Base-by-base conservation (phyloP, 2,329 filamentous ascomycete species). In the Botrytis elliptica region DNA sequence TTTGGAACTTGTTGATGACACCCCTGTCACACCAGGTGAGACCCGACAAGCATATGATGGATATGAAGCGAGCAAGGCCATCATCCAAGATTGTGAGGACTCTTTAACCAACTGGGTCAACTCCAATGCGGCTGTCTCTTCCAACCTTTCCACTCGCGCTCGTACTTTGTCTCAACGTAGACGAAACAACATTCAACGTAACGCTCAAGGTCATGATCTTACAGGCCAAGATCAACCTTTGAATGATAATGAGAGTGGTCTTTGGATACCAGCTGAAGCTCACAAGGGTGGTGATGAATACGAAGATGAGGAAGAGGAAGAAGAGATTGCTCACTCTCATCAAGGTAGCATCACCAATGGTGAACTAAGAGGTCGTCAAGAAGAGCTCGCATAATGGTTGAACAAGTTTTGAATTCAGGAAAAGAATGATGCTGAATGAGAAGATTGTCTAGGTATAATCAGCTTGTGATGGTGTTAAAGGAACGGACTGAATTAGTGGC, bases 81-180 rank as follows among this genome's bases (percentile, higher is more conserved):
- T 99, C 84, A 98, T 99, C 81, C 96, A 99, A 85, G 96, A 99
- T 84, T 99, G 96, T 83, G 96, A 99, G 85, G 95, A 98, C 82
- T 89, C 96, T 2, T 90, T 99, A 75, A 98, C 94, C 82, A 98
- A 97, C 87, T 99, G 96, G 96, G 94, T 98, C 57, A 89, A 90
- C 74, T 91, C 94, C 80, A 96, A 97, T 81, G 95, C 96, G 9
- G 91, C 93, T 64, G 94, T 99, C 78, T 92, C 88, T 73, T 91
- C 95, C 77, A 95, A 93, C 83, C 90, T 99, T 67, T 97, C 94
- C 7, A 92, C 91, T 29, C 93, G 96, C 74, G 90, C 95, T 59
- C 93, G 95, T 78, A 97, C 92, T 25, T 88, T 98, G 52, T 97
- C 93, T 64, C 93, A 94, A 83, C 92, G 95, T 78, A 92, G 94